Evolutionary conservation across 768 basidiomycete species (phyloP), one percentile per base, ranked within the genome.

Genomic region (Cantharellus anzutake): DNA sequence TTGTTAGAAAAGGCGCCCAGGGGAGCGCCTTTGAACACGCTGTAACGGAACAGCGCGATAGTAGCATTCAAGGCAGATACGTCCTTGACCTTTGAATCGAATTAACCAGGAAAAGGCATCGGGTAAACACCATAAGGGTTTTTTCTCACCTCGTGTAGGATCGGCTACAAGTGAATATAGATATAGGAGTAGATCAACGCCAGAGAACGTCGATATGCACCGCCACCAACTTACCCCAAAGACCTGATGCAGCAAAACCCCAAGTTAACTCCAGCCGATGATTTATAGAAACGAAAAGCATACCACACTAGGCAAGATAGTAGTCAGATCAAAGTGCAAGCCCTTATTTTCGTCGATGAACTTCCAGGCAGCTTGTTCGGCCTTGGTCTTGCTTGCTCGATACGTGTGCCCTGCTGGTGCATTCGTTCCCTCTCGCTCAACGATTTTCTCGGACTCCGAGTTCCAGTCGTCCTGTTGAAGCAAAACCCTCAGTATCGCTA

Each of bases 381-480:
- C 71, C 39, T 68, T 60, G 0, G 65, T 66, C 65, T 72, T 71
- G 42, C 62, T 62, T 2, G 69, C 64, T 34, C 64, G 61, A 61
- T 70, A 70, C 57, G 64, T 65, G 55, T 61, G 39, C 3, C 56
- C 42, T 7, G 56, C 60, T 29, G 65, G 52, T 2, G 69, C 68
- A 29, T 68, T 65, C 38, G 64, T 64, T 2, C 70, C 71, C 48
- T 69, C 64, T 60, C 67, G 60, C 60, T 68, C 67, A 42, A 71
- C 64, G 11, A 67, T 63, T 35, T 63, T 48, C n/a, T 63, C 56
- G 2, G 66, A 65, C 56, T 60, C 62, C 16, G 65, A 56, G 64
- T 73, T 73, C 72, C 72, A 72, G 61, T 72, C 69, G 34, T 1
- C 52, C 52, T 55, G 35, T 29, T 29, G 20, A 29, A 29, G 20